Conservation (phyloP, 2,329 filamentous ascomycete species). For the Chrysoporthe austroafricana region DNA sequence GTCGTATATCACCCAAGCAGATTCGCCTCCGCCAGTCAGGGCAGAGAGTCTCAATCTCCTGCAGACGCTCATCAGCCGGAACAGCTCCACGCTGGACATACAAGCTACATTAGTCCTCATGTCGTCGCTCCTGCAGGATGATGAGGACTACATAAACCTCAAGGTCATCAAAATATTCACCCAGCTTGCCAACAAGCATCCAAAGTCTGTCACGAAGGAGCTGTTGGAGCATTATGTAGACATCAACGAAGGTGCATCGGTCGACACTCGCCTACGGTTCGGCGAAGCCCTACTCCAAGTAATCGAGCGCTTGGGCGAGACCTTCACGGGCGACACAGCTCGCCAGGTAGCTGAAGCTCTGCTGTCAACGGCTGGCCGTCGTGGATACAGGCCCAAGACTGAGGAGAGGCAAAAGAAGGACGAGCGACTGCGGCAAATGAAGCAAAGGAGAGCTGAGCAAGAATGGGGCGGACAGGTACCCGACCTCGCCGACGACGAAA, state of each 20-base stretch:
- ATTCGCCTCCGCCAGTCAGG: constrained; percentile 68
- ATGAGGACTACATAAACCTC: constrained; percentile 73
- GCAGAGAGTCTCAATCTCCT: constrained; percentile 67
- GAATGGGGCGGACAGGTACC: constrained; percentile 59
- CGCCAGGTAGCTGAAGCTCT: constrained; percentile 59
- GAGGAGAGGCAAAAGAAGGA: constrained; percentile 58
- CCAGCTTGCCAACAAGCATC: constrained; percentile 63
- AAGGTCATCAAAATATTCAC: constrained; percentile 69
- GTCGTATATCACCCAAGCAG: constrained; percentile 63
- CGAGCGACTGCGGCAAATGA: constrained; percentile 51
- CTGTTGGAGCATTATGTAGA: constrained; percentile 72
- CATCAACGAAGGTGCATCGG: constrained; percentile 55
- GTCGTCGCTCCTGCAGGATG: constrained; percentile 65
- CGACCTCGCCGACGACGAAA: constrained; percentile 50
- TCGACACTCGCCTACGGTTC: constrained; percentile 69
- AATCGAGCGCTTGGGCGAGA: constrained; percentile 62
- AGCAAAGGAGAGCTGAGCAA: constrained; percentile 54
- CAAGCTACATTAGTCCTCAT: constrained; percentile 66
- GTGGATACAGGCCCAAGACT: constrained; percentile 64
- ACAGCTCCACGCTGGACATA: constrained; percentile 67
- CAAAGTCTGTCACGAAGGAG: constrained; percentile 63
- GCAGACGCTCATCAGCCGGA: constrained; percentile 57
- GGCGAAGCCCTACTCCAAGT: constrained; percentile 70
- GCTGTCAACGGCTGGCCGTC: constrained; percentile 66
- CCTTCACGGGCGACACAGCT: constrained; percentile 58